Evolutionary conservation across 495 filamentous ascomycete species (phyloP).

Genomic region (Chaetomium fimeti): DNA sequence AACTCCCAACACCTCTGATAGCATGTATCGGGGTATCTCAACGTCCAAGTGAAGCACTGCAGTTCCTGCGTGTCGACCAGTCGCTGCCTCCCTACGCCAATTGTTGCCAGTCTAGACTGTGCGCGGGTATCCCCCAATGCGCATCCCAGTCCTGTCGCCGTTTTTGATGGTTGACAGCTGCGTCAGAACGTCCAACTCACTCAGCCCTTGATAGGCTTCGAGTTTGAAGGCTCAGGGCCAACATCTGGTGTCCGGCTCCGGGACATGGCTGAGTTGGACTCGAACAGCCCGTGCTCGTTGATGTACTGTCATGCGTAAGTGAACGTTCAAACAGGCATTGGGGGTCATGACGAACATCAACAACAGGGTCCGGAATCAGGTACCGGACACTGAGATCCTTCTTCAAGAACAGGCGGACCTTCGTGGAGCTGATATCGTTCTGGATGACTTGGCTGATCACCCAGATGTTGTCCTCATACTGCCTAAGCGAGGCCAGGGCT

Average conservation of each 20-base stretch:
- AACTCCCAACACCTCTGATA: conserved; percentile 12
- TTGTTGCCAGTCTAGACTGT: not conserved
- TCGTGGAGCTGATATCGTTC: conserved; percentile 86
- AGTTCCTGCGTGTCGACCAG: not conserved
- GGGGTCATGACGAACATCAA: conserved; percentile 28
- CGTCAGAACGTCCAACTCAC: not conserved
- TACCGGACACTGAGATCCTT: conserved; percentile 69
- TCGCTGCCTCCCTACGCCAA: not conserved
- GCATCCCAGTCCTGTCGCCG: not conserved
- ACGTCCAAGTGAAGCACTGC: not conserved
- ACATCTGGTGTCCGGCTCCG: conserved; percentile 28
- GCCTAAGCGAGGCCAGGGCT: conserved; percentile 69
- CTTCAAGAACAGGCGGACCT: conserved; percentile 79
- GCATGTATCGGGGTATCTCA: conserved; percentile 16
- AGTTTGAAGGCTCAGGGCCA: conserved; percentile 8
- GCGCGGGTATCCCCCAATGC: not conserved
- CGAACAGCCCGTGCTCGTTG: conserved; percentile 70
- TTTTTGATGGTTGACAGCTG: not conserved
- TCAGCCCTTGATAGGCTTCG: conserved; percentile 19
- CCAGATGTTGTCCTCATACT: conserved; percentile 70
- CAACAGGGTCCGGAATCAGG: conserved; percentile 32
- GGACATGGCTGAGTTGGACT: conserved; percentile 43
- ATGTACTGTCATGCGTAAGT: conserved; percentile 66
- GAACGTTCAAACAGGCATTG: conserved; percentile 2
- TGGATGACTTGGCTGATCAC: conserved; percentile 86